phyloP scores from a whole-genome alignment of 2,329 filamentous ascomycete species.

The Ilyonectria destructans region DNA sequence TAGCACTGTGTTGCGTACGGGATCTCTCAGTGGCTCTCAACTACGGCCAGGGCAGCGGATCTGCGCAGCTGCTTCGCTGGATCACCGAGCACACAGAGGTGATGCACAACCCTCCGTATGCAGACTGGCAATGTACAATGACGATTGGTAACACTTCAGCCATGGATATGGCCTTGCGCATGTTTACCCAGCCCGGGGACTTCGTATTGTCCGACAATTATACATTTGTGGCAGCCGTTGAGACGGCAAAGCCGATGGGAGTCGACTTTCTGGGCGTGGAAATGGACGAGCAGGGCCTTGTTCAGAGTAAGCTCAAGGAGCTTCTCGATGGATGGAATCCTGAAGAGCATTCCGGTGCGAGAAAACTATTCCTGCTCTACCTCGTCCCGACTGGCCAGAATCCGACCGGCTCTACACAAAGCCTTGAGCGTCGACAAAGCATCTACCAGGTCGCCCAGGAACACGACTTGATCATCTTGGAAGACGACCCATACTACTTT shows the following conservation, averaged over 20 bases:
- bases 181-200: constrained; percentile 75
- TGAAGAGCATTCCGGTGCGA: no score
- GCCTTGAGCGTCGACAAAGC: constrained; percentile 70
- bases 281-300: constrained; percentile 76
- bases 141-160: constrained; percentile 79
- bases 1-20: no score
- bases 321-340: no score
- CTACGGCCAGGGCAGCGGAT: constrained; percentile 79
- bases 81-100: constrained; percentile 84
- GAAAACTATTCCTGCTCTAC: constrained; percentile 79
- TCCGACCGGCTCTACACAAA: constrained; percentile 81
- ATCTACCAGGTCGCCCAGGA: constrained; percentile 83
- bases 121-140: constrained; percentile 79
- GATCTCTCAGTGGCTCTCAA: constrained; percentile 70
- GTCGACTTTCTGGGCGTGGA: constrained; percentile 67
- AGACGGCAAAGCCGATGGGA: constrained; percentile 76
- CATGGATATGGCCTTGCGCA: constrained; percentile 77
- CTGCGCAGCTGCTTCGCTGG: constrained; percentile 79
- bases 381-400: constrained; percentile 79
- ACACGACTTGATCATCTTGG: constrained; percentile 85
- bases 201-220: constrained; percentile 80
- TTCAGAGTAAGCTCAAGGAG: no score
- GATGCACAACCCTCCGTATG: constrained; percentile 80
- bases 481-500: constrained; percentile 93
- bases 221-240: constrained; percentile 64